Evolutionary conservation across 1,139 yeast species (phyloP).

Genomic region (Arxiozyma slooffiae): DNA sequence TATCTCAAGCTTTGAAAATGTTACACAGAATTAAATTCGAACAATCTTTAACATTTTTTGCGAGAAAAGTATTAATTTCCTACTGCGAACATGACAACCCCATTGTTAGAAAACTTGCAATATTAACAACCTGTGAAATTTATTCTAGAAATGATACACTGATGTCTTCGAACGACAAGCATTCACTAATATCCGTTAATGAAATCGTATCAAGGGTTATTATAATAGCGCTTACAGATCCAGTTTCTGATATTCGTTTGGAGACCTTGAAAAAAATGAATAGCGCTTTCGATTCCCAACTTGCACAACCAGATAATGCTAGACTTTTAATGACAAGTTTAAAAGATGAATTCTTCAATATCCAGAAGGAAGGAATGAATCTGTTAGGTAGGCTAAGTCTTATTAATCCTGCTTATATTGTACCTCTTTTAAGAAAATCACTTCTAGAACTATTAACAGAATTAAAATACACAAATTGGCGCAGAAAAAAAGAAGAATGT

Average conservation of each 20-base stretch:
- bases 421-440: constrained; percentile 82
- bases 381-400: constrained; percentile 76
- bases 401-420: constrained; percentile 90
- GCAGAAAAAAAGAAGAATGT: constrained; percentile 79
- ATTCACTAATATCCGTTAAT: constrained; percentile 65
- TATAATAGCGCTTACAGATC: constrained; percentile 84
- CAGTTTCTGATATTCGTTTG: constrained; percentile 69
- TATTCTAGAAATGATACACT: constrained; percentile 47
- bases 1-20: constrained; percentile 41
- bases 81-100: constrained; percentile 76
- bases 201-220: constrained; percentile 74
- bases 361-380: constrained; percentile 69
- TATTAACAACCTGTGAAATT: constrained; percentile 72
- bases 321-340: constrained; percentile 76
- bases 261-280: constrained; percentile 70
- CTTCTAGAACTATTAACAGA: constrained; percentile 78
- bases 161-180: not conserved
- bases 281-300: constrained; percentile 74
- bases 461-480: constrained; percentile 64
- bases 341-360: constrained; percentile 81
- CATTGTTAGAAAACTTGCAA: constrained; percentile 74
- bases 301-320: constrained; percentile 89
- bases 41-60: constrained; percentile 76
- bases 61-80: constrained; percentile 67
- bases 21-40: constrained; percentile 66